Percentiles rank a stretch among this genome's conserved stretches.
Evolutionary conservation across 176 grass and related monocot genomes (phyloP).

Genomic region (Eleusine coracana): DNA sequence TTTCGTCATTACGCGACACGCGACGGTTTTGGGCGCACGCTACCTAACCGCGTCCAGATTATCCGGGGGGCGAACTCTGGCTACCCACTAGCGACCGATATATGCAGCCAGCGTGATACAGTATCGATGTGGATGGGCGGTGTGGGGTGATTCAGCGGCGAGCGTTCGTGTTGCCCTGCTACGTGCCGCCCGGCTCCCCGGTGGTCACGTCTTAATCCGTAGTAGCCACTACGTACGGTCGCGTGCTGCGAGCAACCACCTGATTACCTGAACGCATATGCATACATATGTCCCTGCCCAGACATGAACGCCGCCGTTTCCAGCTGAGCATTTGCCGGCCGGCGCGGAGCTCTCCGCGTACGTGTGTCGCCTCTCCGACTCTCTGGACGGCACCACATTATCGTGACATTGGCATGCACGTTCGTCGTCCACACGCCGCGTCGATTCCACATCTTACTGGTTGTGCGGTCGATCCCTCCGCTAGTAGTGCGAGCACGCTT

Average conservation of each 20-base stretch:
- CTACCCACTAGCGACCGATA: background rate
- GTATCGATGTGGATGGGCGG: background rate
- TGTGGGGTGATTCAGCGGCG: background rate
- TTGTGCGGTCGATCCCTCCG: background rate
- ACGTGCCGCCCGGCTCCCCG: slow-evolving; percentile 10
- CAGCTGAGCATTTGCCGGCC: background rate
- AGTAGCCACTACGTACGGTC: background rate
- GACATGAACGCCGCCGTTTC: background rate
- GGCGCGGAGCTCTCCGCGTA: background rate
- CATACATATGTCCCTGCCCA: too few species aligned
- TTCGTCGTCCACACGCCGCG: background rate
- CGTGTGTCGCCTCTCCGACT: background rate
- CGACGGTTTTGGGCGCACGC: background rate
- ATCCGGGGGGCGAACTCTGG: background rate
- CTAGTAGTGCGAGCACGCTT: slow-evolving; percentile 22
- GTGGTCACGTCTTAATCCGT: background rate
- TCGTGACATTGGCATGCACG: background rate
- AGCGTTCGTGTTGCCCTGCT: background rate
- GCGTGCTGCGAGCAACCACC: background rate
- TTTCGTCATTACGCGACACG: background rate
- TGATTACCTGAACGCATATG: too few species aligned
- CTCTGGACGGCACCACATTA: background rate
- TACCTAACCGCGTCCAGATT: background rate
- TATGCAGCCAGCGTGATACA: background rate
- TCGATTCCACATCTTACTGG: background rate